Percentiles rank a stretch among this genome's conserved stretches.
phyloP scores from a whole-genome alignment of 1,284 basidiomycete species.

The Hymenochaete sp. region DNA sequence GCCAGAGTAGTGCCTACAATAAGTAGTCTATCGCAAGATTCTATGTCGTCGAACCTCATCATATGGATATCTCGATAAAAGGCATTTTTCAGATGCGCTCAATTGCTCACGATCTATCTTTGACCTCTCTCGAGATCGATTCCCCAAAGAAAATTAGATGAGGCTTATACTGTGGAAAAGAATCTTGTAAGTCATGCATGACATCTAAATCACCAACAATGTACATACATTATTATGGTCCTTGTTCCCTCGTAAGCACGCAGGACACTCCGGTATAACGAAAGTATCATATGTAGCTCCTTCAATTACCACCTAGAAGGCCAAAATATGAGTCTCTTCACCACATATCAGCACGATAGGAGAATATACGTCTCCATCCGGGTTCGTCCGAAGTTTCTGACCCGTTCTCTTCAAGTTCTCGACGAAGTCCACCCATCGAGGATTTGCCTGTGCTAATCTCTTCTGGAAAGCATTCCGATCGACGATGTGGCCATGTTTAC shows the following conservation, averaged over 20 bases:
- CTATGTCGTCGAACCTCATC: constrained; percentile 51
- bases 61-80: not conserved
- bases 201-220: constrained; percentile 34
- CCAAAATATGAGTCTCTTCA: not conserved
- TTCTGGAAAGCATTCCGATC: constrained; percentile 69
- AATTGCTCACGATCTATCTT: constrained; percentile 63
- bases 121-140: constrained; percentile 56
- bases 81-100: not conserved
- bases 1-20: constrained; percentile 84
- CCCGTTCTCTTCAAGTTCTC: constrained; percentile 60
- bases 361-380: constrained; percentile 79
- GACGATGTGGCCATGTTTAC: constrained; percentile 58
- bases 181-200: not conserved
- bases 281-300: constrained; percentile 71
- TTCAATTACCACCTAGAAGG: constrained; percentile 63
- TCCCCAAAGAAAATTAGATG: constrained; percentile 88
- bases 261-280: constrained; percentile 67
- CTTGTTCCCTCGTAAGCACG: constrained; percentile 49
- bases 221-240: constrained; percentile 45
- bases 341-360: not conserved
- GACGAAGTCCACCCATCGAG: constrained; percentile 66
- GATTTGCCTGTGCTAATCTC: constrained; percentile 64
- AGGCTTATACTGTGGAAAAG: constrained; percentile 56
- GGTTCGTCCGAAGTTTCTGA: constrained; percentile 69
- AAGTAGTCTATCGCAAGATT: constrained; percentile 58